phyloP scores from a whole-genome alignment of 495 filamentous ascomycete genomes.

The Schizothecium vesticola region DNA sequence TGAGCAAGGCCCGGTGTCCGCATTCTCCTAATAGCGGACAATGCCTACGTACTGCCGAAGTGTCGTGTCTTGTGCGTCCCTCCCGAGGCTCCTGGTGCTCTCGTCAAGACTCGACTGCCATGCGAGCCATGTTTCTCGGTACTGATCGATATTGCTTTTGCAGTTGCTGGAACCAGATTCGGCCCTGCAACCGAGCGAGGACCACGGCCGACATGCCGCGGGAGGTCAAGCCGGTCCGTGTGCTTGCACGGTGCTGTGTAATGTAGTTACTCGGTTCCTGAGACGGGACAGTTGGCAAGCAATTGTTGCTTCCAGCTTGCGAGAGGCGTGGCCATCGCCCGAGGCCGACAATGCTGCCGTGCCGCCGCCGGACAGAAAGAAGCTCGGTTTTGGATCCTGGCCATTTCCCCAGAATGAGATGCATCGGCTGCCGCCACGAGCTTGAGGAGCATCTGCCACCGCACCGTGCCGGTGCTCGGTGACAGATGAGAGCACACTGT shows the following conservation, averaged over 20 bases:
- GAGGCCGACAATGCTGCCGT: not conserved
- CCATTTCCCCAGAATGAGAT: not conserved
- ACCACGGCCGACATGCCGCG: not conserved
- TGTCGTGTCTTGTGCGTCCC: not conserved
- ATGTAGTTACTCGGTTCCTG: not conserved
- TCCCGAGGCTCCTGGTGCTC: no score
- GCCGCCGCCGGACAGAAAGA: not conserved
- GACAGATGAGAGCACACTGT: not conserved
- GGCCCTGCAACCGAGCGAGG: not conserved
- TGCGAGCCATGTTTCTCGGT: not conserved
- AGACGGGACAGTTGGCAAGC: not conserved
- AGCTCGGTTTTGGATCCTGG: not conserved
- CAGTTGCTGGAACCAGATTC: not conserved
- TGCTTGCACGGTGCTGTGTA: not conserved
- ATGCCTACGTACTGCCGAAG: not conserved
- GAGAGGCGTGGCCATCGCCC: not conserved
- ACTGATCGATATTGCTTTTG: not conserved
- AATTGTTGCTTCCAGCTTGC: not conserved
- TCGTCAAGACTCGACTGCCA: not conserved
- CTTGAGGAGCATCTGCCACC: not conserved
- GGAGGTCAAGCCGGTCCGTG: not conserved
- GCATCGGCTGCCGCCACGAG: conserved; percentile 8
- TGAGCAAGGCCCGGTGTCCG: not conserved
- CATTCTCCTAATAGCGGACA: not conserved
- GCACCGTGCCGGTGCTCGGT: not conserved